Evolutionary conservation across 106 monocot genomes (phyloP), one percentile per base, ranked within the genome.

Genomic region (Hemerocallis citrina): DNA sequence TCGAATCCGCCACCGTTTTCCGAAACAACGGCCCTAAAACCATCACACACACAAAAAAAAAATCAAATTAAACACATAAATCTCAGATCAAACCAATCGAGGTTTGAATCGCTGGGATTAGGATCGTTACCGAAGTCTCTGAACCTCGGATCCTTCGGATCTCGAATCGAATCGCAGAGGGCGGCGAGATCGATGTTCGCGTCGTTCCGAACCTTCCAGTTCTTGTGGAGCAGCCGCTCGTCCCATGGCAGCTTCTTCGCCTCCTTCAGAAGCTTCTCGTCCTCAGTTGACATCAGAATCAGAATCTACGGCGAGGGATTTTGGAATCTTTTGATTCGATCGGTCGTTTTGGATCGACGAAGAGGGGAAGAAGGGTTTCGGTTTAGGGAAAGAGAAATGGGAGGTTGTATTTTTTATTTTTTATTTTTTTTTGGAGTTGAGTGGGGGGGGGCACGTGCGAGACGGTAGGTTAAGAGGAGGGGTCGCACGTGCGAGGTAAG

Each of bases 171-270:
- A 60, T 88, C 85, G 69, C 91, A 99, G 41, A 92, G 40, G 11
- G 85, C 69, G 45, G 92, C 92, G 54, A 99, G 92, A 63, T 99
- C 98, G 65, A 99, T 85, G 82, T 92, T 92, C 46, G 88, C 98
- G 59, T 99, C 98, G 70, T 88, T 99, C 71, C 98, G 29, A 35
- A 99, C 92, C 75, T 99, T 99, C 98, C 98, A 99, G 77, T 92
- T 99, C 74, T 99, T 99, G 57, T 99, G 98, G 13, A 82, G 73
- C 20, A 99, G 70, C 39, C 98, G 74, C 61, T 99, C 98, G 15
- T 99, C 98, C 98, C 98, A 99, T 22, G 98, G 98, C 7, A 92
- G 81, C 79, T 99, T 99, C 80, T 92, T 99, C 64, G 98, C 92
- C 82, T 99, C 98, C 71, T 99, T 99, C 55, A 99, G 61, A 46